phyloP scores from a whole-genome alignment of 306 rosid species.

The Gleditsia sinensis region DNA sequence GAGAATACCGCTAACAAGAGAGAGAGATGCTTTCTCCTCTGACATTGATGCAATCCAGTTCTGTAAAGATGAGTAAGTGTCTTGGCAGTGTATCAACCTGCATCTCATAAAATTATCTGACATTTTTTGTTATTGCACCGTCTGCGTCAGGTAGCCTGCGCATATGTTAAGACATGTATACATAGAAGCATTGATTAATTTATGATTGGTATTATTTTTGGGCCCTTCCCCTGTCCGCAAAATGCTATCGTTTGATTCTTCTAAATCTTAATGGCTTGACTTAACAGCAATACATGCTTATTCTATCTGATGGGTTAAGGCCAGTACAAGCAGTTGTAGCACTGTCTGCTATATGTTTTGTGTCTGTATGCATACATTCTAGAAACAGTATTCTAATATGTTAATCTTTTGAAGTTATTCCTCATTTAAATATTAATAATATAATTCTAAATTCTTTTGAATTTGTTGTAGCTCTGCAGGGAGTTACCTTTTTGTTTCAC shows the following conservation, averaged over 20 bases:
- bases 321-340: constrained; percentile 24
- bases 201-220: background rate
- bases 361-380: background rate
- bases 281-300: constrained; percentile 4
- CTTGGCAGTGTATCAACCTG: constrained; percentile 2
- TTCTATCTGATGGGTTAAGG: constrained; percentile 5
- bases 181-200: constrained; percentile 23
- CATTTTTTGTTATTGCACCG: constrained; percentile 21
- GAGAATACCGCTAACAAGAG: constrained; percentile 85
- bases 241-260: background rate
- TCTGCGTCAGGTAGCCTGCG: background rate
- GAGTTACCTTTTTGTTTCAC: constrained; percentile 81
- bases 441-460: constrained; percentile 34
- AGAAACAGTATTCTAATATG: constrained; percentile 9
- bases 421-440: constrained; percentile 1
- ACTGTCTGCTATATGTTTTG: constrained; percentile 7
- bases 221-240: constrained; percentile 7
- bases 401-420: too few species aligned
- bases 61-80: constrained; percentile 73
- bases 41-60: constrained; percentile 83
- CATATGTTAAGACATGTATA: background rate
- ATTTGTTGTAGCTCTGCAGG: constrained; percentile 69
- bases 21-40: constrained; percentile 77
- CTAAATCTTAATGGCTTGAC: background rate
- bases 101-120: background rate